Conservation (phyloP, 2,329 filamentous ascomycete species). For the Sclerotinia sclerotiorum region DNA sequence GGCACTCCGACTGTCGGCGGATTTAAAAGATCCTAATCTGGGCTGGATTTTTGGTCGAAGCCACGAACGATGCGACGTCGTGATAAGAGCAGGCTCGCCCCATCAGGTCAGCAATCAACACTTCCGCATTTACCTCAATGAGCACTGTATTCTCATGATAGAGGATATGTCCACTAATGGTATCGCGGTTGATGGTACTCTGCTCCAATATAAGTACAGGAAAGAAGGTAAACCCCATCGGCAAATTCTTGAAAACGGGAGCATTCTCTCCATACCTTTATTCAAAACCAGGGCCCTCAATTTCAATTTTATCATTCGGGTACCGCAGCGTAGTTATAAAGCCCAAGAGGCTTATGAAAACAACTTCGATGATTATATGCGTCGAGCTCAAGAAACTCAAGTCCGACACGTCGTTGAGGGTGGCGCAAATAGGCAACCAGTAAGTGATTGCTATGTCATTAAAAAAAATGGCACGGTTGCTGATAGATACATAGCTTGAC, state of each 20-base stretch:
- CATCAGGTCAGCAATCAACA: slow-evolving; percentile 88
- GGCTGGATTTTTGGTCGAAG: slow-evolving; percentile 92
- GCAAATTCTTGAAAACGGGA: slow-evolving; percentile 40
- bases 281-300: slow-evolving; percentile 56
- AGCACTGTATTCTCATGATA: slow-evolving; percentile 84
- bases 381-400: slow-evolving; percentile 23
- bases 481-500: slow-evolving; percentile 33
- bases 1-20: slow-evolving; percentile 75
- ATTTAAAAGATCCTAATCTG: slow-evolving; percentile 62
- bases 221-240: slow-evolving; percentile 44
- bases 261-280: slow-evolving; percentile 39
- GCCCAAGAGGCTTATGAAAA: slow-evolving; percentile 64
- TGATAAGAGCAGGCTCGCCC: slow-evolving; percentile 65
- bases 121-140: slow-evolving; percentile 89
- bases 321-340: slow-evolving; percentile 71
- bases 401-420: slow-evolving; percentile 8
- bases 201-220: slow-evolving; percentile 58
- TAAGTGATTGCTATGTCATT: slow-evolving; percentile 24
- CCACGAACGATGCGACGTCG: slow-evolving; percentile 65
- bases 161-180: slow-evolving; percentile 96
- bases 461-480: neutral
- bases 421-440: slow-evolving; percentile 31
- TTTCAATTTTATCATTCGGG: slow-evolving; percentile 74
- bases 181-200: slow-evolving; percentile 74
- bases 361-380: slow-evolving; percentile 52